Conservation (phyloP, 257 asterid genomes). For the Salvia hispanica region DNA sequence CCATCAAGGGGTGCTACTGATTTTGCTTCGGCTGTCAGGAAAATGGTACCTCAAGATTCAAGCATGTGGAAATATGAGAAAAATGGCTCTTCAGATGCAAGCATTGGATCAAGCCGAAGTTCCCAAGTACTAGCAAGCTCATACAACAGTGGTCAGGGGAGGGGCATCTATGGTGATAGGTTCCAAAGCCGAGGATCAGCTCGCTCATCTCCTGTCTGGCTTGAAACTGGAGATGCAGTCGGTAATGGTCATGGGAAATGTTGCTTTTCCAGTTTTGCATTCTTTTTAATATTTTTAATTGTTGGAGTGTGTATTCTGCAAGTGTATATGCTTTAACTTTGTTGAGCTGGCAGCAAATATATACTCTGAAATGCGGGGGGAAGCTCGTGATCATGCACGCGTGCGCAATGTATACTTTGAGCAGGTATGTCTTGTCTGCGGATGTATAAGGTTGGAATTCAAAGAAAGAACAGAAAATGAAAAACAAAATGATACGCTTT, state of each 20-base stretch:
- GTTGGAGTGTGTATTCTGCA: slow-evolving; percentile 33
- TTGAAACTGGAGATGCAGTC: slow-evolving; percentile 95
- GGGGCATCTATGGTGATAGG: slow-evolving; percentile 60
- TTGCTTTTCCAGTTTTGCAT: slow-evolving; percentile 20
- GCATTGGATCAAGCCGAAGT: slow-evolving; percentile 81
- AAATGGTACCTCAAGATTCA: slow-evolving; percentile 80
- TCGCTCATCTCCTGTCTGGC: slow-evolving; percentile 81
- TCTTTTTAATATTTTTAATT: slow-evolving; percentile 27
- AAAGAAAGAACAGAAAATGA: background rate
- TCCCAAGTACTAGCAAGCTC: slow-evolving; percentile 69
- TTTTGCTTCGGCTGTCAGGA: slow-evolving; percentile 91
- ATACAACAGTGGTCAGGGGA: slow-evolving; percentile 59
- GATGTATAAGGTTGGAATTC: slow-evolving; percentile 15
- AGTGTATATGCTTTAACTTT: slow-evolving; percentile 53
- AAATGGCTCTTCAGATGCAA: slow-evolving; percentile 63
- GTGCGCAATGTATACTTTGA: slow-evolving; percentile 90
- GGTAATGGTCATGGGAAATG: slow-evolving; percentile 62
- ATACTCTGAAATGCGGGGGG: slow-evolving; percentile 95
- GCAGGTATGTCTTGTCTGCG: slow-evolving; percentile 62
- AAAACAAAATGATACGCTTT: background rate
- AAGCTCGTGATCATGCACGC: slow-evolving; percentile 98
- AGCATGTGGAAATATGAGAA: slow-evolving; percentile 79
- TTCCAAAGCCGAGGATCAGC: slow-evolving; percentile 65
- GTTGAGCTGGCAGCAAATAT: slow-evolving; percentile 84
- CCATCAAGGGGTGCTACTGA: slow-evolving; percentile 76